These are phyloP conservation scores for Talaromyces albobiverticillius DNA, from an alignment of 2,329 filamentous ascomycete species.

Conservation along the genomic window DNA sequence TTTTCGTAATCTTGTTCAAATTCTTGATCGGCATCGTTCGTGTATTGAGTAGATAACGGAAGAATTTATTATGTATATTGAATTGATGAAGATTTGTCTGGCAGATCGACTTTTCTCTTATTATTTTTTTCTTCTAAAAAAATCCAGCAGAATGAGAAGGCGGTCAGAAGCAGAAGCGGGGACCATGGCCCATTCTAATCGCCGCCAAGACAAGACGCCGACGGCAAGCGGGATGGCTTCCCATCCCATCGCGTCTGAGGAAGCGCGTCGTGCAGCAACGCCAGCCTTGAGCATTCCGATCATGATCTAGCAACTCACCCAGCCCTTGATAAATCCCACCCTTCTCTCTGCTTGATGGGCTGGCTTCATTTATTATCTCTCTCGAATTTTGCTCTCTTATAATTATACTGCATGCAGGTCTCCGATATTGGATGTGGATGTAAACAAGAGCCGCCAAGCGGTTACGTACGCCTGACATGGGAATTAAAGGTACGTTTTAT, in stretches of 20 bases:
- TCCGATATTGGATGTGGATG: conserved; percentile 18
- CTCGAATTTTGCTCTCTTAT: conserved; percentile 14
- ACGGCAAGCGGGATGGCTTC: background rate
- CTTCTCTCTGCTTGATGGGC: background rate
- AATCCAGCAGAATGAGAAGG: conserved; percentile 31
- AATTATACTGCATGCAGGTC: conserved; percentile 7
- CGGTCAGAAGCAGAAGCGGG: conserved; percentile 23
- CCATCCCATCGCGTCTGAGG: conserved; percentile 9
- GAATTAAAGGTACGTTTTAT: conserved; percentile 41
- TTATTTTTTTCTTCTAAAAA: conserved; percentile 10
- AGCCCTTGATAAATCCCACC: conserved; percentile 1
- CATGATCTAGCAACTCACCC: background rate
- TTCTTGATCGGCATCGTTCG: conserved; percentile 65
- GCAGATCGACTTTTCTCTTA: background rate
- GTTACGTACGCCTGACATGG: conserved; percentile 37
- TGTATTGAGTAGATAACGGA: background rate
- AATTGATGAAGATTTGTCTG: background rate
- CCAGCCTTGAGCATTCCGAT: conserved; percentile 11
- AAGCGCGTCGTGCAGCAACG: conserved; percentile 11
- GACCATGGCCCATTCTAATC: background rate
- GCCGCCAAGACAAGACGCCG: background rate
- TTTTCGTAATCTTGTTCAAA: conserved; percentile 80
- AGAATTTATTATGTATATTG: background rate
- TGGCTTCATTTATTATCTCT: conserved; percentile 13
- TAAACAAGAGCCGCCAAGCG: conserved; percentile 26